Conservation (phyloP, 257 asterid species). For the Solanum infundibuliforme region DNA sequence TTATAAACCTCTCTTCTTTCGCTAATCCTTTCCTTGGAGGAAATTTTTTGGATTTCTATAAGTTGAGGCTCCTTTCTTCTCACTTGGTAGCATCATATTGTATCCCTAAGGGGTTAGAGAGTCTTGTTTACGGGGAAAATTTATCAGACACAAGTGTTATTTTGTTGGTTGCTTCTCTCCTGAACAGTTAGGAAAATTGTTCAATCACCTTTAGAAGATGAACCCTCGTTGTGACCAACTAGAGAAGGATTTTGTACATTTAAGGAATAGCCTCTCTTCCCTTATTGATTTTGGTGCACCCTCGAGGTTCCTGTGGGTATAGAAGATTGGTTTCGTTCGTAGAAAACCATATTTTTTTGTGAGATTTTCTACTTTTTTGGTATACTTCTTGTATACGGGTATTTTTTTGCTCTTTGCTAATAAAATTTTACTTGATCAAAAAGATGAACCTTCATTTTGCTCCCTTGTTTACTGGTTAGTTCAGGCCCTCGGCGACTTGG, state of each 20-base stretch:
- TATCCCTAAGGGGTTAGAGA: neutral
- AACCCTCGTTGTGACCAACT: neutral
- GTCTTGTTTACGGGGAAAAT: neutral
- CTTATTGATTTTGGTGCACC: neutral
- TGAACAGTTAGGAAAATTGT: neutral
- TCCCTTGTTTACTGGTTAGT: slow-evolving; percentile 17
- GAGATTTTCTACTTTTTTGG: neutral
- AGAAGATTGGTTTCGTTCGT: neutral
- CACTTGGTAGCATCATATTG: neutral
- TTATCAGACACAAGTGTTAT: neutral
- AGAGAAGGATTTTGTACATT: neutral
- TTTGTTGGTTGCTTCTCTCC: neutral
- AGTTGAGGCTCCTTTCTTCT: neutral
- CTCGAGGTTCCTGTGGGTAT: neutral
- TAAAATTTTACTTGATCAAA: neutral
- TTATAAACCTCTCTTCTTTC: neutral
- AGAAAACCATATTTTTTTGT: neutral
- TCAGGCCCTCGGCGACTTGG: slow-evolving; percentile 94
- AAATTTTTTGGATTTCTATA: neutral
- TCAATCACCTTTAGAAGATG: neutral
- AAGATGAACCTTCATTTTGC: slow-evolving; percentile 15
- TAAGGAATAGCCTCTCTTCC: neutral
- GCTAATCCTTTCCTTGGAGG: neutral
- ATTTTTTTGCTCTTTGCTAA: neutral
- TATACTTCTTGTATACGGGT: neutral